These are phyloP conservation scores for Amanita rimosa DNA, from an alignment of 768 basidiomycete species.

Conservation along the genomic window DNA sequence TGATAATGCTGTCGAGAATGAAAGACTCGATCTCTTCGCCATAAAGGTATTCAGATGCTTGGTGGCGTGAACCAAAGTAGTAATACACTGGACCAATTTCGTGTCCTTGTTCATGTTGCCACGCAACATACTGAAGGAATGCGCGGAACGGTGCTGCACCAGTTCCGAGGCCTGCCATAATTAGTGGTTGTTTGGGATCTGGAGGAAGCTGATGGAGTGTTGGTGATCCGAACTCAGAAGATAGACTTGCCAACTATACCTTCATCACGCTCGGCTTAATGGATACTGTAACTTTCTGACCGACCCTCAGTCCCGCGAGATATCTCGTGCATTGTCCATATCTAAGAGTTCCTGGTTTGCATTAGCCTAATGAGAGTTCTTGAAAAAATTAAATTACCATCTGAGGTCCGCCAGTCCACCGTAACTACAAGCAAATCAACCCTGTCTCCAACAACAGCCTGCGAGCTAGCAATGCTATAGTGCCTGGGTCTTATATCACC, in stretches of 20 bases:
- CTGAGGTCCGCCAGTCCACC: conserved; percentile 85
- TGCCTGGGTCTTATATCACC: conserved; percentile 97
- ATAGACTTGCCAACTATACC: conserved; percentile 25
- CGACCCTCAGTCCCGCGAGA: conserved; percentile 70
- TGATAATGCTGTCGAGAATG: conserved; percentile 73
- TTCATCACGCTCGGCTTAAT: conserved; percentile 99
- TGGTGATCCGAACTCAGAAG: not conserved
- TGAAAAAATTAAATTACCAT: conserved; percentile 40
- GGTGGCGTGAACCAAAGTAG: conserved; percentile 97
- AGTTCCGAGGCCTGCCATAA: conserved; percentile 98
- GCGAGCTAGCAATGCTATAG: conserved; percentile 95
- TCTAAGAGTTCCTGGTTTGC: conserved; percentile 47
- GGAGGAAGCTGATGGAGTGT: conserved; percentile 60
- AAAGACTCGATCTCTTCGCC: conserved; percentile 95
- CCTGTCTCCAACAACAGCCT: conserved; percentile 88
- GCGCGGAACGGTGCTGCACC: conserved; percentile 99
- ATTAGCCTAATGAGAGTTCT: conserved; percentile 3
- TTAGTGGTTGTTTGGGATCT: conserved; percentile 76
- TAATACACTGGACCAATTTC: conserved; percentile 90
- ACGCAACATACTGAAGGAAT: conserved; percentile 92
- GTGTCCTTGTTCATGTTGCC: conserved; percentile 62
- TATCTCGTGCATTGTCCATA: conserved; percentile 97
- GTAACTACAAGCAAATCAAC: conserved; percentile 95
- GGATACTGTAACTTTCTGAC: conserved; percentile 92
- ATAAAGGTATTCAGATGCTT: conserved; percentile 93